These are phyloP conservation scores for Waitea zeae DNA, from an alignment of 1,284 basidiomycete species.

Conservation along the genomic window DNA sequence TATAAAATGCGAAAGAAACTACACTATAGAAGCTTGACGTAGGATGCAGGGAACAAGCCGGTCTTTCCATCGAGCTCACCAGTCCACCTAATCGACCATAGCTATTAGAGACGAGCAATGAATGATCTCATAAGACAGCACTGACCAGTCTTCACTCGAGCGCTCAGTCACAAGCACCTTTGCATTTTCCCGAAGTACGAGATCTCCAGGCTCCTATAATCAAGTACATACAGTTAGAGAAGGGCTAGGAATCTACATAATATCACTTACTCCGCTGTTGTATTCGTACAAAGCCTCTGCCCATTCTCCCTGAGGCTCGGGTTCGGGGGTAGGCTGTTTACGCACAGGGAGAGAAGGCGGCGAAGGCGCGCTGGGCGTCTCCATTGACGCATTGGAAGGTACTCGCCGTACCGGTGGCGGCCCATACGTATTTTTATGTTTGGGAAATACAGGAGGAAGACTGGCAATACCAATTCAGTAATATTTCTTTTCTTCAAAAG, in stretches of 20 bases:
- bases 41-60: conserved; percentile 59
- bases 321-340: conserved; percentile 15
- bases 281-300: conserved; percentile 66
- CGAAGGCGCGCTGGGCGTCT: not conserved
- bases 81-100: conserved; percentile 42
- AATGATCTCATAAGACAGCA: too few species aligned
- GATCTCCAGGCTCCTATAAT: conserved; percentile 47
- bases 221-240: too few species aligned
- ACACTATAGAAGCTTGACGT: conserved; percentile 44
- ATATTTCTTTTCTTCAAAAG: too few species aligned
- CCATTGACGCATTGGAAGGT: conserved; percentile 7
- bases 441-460: conserved; percentile 29
- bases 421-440: conserved; percentile 25
- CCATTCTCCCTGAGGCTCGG: conserved; percentile 45
- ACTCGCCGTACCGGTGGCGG: conserved; percentile 34
- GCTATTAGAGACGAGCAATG: conserved; percentile 1
- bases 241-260: too few species aligned
- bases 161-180: conserved; percentile 40
- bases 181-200: conserved; percentile 34
- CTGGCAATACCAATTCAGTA: too few species aligned
- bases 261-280: conserved; percentile 32
- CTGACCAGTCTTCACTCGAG: conserved; percentile 60
- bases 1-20: too few species aligned
- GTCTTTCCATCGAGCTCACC: conserved; percentile 44
- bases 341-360: conserved; percentile 11